Percentiles rank a stretch among this genome's conserved stretches.
These are phyloP conservation scores for Astragalus membranaceus DNA, from an alignment of 306 rosid species.

Conservation along the genomic window DNA sequence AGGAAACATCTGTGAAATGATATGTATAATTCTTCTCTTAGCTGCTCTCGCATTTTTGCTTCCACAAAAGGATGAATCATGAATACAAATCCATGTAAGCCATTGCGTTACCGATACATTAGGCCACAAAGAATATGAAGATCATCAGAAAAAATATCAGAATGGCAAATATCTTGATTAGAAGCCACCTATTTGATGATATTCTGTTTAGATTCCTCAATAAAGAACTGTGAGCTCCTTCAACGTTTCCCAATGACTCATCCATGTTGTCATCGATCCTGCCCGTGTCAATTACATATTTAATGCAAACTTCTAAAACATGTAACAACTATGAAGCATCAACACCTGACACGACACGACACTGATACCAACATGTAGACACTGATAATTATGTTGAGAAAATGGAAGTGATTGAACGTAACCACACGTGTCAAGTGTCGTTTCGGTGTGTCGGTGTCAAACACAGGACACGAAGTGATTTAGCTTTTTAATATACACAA, in stretches of 20 bases:
- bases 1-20: constrained; percentile 21
- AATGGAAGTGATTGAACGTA: too few species aligned
- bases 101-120: constrained; percentile 22
- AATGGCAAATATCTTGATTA: constrained; percentile 73
- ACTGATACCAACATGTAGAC: too few species aligned
- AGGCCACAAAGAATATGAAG: constrained; percentile 82
- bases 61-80: constrained; percentile 7
- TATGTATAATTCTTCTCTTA: constrained; percentile 1
- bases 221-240: constrained; percentile 84
- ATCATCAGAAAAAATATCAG: constrained; percentile 61
- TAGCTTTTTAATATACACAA: background rate
- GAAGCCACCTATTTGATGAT: constrained; percentile 87
- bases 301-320: constrained; percentile 15
- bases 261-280: constrained; percentile 97
- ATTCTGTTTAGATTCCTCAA: constrained; percentile 79
- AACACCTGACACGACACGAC: too few species aligned
- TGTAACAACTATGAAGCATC: background rate
- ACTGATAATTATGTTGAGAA: too few species aligned
- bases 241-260: constrained; percentile 81
- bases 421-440: too few species aligned
- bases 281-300: constrained; percentile 29
- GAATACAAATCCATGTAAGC: constrained; percentile 3
- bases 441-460: too few species aligned
- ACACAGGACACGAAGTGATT: background rate
- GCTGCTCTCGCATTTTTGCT: constrained; percentile 14